phyloP scores from a whole-genome alignment of 768 basidiomycete species.

The Lentinus brumalis region DNA sequence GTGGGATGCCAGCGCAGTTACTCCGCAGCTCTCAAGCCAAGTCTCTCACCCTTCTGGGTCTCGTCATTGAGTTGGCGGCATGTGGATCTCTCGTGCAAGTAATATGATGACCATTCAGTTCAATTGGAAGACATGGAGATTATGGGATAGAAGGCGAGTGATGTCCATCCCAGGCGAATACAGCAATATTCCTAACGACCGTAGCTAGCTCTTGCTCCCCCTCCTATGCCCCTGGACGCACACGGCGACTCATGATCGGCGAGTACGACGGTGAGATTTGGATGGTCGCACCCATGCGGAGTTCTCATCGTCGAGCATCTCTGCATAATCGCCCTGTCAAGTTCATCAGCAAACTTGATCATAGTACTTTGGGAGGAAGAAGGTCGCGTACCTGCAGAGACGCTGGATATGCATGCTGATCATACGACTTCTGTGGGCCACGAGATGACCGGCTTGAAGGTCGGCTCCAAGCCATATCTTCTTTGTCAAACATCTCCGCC shows the following conservation, averaged over 20 bases:
- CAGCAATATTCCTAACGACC: neutral
- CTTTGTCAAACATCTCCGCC: constrained; percentile 16
- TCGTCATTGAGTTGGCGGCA: neutral
- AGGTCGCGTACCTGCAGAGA: neutral
- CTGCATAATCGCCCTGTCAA: constrained; percentile 7
- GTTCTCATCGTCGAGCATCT: constrained; percentile 26
- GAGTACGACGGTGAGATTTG: neutral
- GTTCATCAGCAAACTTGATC: neutral
- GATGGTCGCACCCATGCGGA: constrained; percentile 18
- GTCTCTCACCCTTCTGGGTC: no score
- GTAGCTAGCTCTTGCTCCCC: neutral
- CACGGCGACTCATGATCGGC: neutral
- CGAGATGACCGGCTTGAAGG: neutral
- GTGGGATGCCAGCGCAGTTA: neutral
- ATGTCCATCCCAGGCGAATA: neutral
- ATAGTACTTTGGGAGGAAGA: neutral
- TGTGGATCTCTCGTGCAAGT: neutral
- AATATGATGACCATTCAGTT: neutral
- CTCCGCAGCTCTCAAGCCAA: neutral
- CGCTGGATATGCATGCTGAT: neutral
- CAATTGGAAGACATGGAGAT: neutral
- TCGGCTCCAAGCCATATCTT: constrained; percentile 19
- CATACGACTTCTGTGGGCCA: neutral
- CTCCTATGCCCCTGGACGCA: neutral
- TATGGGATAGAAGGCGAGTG: neutral